These are phyloP conservation scores for Escallonia herrerae DNA, from an alignment of 129 eudicot genomes.

Conservation along the genomic window DNA sequence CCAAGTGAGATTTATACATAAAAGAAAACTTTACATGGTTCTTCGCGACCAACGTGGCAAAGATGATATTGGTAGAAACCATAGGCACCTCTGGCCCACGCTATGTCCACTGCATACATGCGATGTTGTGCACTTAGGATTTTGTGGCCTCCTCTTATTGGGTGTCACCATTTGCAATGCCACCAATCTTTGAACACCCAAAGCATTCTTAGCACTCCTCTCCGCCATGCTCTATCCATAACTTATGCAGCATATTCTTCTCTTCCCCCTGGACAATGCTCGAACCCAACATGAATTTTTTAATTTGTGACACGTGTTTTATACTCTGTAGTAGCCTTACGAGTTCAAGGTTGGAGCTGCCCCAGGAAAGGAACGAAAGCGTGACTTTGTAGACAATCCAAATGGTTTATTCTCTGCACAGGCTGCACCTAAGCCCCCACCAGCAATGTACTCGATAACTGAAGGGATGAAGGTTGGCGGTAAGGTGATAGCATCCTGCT, in stretches of 20 bases:
- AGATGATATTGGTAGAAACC: no score
- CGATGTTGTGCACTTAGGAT: no score
- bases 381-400: constrained; percentile 84
- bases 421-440: constrained; percentile 98
- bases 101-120: no score
- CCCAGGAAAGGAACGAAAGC: constrained; percentile 93
- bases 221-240: no score
- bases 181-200: no score
- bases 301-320: constrained; percentile 14
- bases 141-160: no score
- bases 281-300: constrained; percentile 7
- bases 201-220: no score
- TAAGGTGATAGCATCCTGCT: constrained; percentile 41
- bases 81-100: no score
- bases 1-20: no score
- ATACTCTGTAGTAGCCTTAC: constrained; percentile 65
- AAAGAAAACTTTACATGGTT: no score
- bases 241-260: not conserved
- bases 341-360: constrained; percentile 87
- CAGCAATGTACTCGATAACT: constrained; percentile 66
- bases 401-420: constrained; percentile 96
- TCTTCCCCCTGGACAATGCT: not conserved
- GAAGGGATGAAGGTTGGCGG: constrained; percentile 99
- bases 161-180: no score
- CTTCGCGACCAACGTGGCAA: no score